Evolutionary conservation across 2,329 filamentous ascomycete genomes (phyloP), one percentile per base, ranked within the genome.

Genomic region (Colletotrichum sansevieriae): DNA sequence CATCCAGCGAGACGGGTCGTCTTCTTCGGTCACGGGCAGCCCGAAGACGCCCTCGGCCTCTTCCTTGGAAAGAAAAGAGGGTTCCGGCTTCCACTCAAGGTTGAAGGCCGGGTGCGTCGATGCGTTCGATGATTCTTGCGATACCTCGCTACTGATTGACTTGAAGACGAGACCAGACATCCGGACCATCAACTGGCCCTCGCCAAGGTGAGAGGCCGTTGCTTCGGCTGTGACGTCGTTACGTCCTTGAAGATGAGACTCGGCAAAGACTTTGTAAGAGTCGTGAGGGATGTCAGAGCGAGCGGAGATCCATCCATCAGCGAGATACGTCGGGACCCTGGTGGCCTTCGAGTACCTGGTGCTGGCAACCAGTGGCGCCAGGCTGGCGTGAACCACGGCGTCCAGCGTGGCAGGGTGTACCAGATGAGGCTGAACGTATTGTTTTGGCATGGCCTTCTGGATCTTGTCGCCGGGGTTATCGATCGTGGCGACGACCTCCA

Each of bases 391-490:
- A 5, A 81, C 75, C 0, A 79, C 56, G 15, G 75, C 72, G 54
- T 81, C 79, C 2, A 81, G 67, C 0, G 79, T 74, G 15, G 75
- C 72, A 2, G 80, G 80, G 61, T 81, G 80, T 2, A 81, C 76
- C 6, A 80, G 46, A 70, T 78, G 75, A 22, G 73, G 72, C 33
- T 74, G 70, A 18, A 74, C 39, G 54, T 75, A 68, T 5, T 73
- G 55, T 13, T 64, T 44, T 15, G 74, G 74, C 74, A 76, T 75
- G 18, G 5, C 44, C 37, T 54, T 44, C 57, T 58, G 37, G 35
- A 70, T 35, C 2, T 18, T 55, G 10, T 51, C 44, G 33, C 51
- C 3, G 12, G 71, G 56, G 3, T 63, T 64, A 9, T 51, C 35
- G 37, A 72, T 52, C 3, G 54, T 46, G 8, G 71, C 71, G 3